Evolutionary conservation across 495 filamentous ascomycete genomes (phyloP), one percentile per base, ranked within the genome.

Genomic region (Aspergillus biplanus): DNA sequence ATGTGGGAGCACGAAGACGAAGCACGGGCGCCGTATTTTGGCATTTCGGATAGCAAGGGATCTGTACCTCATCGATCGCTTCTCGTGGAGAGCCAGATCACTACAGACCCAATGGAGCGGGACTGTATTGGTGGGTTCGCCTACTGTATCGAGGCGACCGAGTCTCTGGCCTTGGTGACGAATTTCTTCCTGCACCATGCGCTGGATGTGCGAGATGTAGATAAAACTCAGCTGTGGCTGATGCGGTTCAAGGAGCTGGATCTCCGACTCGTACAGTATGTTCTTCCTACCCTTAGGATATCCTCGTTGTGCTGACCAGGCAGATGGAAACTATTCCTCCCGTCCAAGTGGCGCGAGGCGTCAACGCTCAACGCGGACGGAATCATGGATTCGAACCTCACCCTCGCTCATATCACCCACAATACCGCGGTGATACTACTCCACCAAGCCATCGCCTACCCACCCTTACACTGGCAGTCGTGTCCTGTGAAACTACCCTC

Each of bases 341-440:
- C 69, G 5, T 35, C 39, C 16, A 67, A 71, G 47, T 71, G 69
- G 69, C 60, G 66, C 16, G 54, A 60, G 13, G 62, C 62, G 3
- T 64, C 62, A 3, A 57, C 58, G 5, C 50, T 64, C 2, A 64
- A 64, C 33, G 56, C 48, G 0, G 63, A 70, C 21, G 68, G 68
- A 18, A 48, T 69, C 32, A 69, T 72, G 67, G 69, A 72, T 11
- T 65, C 67, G 1, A 72, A 72, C 33, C 65, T 72, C 15, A 69
- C 65, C 6, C 54, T 72, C 9, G 69, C 69, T 13, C 69, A 72
- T 52, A 64, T 67, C 21, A 69, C 67, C 1, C 69, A 72, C 31
- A 72, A 72, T 57, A 69, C 69, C 1, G 69, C 67, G 0, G 61
- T 72, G 4, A 72, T 72, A 0, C 52, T 72, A 11, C 42, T 72